Conservation (phyloP, 495 filamentous ascomycete species). For the Penicillium cosmopolitanum region DNA sequence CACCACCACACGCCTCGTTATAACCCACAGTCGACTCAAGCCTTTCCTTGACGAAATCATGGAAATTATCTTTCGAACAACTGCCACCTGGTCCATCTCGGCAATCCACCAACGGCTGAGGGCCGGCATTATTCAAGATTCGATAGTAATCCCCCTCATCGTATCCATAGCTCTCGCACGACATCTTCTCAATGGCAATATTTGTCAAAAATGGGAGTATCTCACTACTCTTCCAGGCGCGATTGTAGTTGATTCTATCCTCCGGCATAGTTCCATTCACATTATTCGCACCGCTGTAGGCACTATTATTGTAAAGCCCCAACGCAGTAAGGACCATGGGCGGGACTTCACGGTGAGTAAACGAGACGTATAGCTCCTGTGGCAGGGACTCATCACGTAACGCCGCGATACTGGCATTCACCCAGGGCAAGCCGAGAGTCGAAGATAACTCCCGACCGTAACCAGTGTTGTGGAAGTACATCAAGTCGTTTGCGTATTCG, state of each 20-base stretch:
- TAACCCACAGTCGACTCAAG: conserved; percentile 19
- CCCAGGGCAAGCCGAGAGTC: conserved; percentile 24
- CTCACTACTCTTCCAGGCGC: conserved; percentile 23
- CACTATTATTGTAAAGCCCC: conserved; percentile 30
- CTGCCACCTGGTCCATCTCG: conserved; percentile 29
- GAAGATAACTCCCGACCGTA: conserved; percentile 22
- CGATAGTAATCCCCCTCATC: conserved; percentile 27
- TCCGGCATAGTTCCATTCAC: conserved; percentile 23
- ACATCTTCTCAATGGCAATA: conserved; percentile 23
- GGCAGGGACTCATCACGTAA: conserved; percentile 10
- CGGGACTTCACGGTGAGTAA: conserved; percentile 28
- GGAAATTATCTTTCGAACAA: conserved; percentile 18
- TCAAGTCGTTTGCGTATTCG: conserved; percentile 29
- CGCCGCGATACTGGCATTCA: conserved; percentile 16
- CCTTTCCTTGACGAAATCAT: conserved; percentile 15
- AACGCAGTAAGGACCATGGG: conserved; percentile 24
- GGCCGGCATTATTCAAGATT: conserved; percentile 25
- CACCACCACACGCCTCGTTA: conserved; percentile 21
- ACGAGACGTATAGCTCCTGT: conserved; percentile 25
- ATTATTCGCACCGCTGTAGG: conserved; percentile 14
- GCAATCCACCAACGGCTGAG: conserved; percentile 26
- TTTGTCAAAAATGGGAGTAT: conserved; percentile 26
- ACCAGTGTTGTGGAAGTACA: conserved; percentile 31
- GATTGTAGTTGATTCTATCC: conserved; percentile 25
- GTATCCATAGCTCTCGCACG: conserved; percentile 20